These are phyloP conservation scores for Tripterygium wilfordii DNA, from an alignment of 177 flowering plant species.

Conservation along the genomic window DNA sequence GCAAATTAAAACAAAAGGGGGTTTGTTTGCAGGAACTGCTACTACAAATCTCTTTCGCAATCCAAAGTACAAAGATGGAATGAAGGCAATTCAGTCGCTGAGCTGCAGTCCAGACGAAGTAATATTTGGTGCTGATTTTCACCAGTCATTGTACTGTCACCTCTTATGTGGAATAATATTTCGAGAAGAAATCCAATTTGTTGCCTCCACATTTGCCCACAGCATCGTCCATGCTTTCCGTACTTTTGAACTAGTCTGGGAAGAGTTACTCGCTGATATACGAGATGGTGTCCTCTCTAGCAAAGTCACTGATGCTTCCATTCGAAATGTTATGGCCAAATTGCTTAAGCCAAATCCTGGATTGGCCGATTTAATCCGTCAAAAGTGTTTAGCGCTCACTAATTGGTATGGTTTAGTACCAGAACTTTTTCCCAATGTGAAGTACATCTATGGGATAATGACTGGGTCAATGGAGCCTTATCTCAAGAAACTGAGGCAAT, in stretches of 20 bases:
- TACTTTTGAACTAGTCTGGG: slow-evolving; percentile 76
- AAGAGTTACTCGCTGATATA: slow-evolving; percentile 68
- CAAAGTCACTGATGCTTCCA: slow-evolving; percentile 52
- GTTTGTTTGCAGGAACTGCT: slow-evolving; percentile 74
- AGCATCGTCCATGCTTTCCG: slow-evolving; percentile 77
- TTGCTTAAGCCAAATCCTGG: slow-evolving; percentile 73
- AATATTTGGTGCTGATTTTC: slow-evolving; percentile 80
- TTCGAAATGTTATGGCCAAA: slow-evolving; percentile 63
- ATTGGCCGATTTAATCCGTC: slow-evolving; percentile 52
- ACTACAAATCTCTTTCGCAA: slow-evolving; percentile 75
- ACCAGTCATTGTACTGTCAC: slow-evolving; percentile 86
- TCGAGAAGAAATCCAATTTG: slow-evolving; percentile 59
- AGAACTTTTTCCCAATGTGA: slow-evolving; percentile 77
- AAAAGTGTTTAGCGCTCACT: slow-evolving; percentile 49
- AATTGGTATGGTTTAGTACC: slow-evolving; percentile 90
- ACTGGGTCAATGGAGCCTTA: slow-evolving; percentile 98
- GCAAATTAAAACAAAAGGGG: slow-evolving; percentile 75
- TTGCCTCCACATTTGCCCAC: slow-evolving; percentile 82
- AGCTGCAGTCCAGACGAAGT: slow-evolving; percentile 93
- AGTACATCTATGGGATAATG: slow-evolving; percentile 89
- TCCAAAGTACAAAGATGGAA: slow-evolving; percentile 46
- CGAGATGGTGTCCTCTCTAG: slow-evolving; percentile 48
- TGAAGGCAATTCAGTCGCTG: slow-evolving; percentile 56
- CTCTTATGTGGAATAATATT: slow-evolving; percentile 78
- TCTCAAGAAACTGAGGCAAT: slow-evolving; percentile 81